A percentile compares a stretch with the other conserved stretches of the same genome.
Conservation (phyloP, 805 yeast genomes). For the Starmera pachycereana region DNA sequence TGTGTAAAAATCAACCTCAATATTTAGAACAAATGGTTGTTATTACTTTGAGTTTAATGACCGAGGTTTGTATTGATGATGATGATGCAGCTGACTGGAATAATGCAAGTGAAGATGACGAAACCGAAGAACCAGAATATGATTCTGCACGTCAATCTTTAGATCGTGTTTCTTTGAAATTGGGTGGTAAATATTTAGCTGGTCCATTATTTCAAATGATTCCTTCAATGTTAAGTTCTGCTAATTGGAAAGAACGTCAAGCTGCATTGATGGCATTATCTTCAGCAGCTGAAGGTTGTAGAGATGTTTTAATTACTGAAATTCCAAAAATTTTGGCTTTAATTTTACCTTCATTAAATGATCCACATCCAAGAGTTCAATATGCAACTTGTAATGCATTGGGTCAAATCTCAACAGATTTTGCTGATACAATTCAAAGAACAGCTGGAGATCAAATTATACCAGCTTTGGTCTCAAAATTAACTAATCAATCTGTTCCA, state of each 20-base stretch:
- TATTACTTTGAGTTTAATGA: conserved; percentile 72
- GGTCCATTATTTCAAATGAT: conserved; percentile 79
- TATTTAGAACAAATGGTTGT: conserved; percentile 67
- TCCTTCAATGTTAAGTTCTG: conserved; percentile 70
- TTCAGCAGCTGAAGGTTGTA: conserved; percentile 95
- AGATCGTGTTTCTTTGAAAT: conserved; percentile 77
- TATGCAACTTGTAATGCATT: conserved; percentile 95
- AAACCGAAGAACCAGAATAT: conserved; percentile 76
- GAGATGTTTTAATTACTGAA: conserved; percentile 75
- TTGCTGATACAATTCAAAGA: conserved; percentile 80
- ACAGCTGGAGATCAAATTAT: conserved; percentile 69
- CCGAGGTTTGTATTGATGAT: conserved; percentile 84
- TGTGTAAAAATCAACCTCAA: conserved; percentile 75
- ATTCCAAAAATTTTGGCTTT: conserved; percentile 74
- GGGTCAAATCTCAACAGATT: conserved; percentile 95
- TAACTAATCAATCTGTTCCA: conserved; percentile 65
- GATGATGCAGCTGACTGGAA: conserved; percentile 87
- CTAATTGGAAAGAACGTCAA: conserved; percentile 88
- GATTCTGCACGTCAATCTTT: conserved; percentile 92
- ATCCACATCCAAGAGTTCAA: conserved; percentile 89
- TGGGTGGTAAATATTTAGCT: conserved; percentile 78
- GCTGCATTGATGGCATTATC: conserved; percentile 96
- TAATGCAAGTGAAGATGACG: conserved; percentile 68
- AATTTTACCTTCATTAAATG: conserved; percentile 76
- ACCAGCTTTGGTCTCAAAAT: conserved; percentile 80